phyloP scores from a whole-genome alignment of 306 rosid genomes.

The Dicorynia guianensis region DNA sequence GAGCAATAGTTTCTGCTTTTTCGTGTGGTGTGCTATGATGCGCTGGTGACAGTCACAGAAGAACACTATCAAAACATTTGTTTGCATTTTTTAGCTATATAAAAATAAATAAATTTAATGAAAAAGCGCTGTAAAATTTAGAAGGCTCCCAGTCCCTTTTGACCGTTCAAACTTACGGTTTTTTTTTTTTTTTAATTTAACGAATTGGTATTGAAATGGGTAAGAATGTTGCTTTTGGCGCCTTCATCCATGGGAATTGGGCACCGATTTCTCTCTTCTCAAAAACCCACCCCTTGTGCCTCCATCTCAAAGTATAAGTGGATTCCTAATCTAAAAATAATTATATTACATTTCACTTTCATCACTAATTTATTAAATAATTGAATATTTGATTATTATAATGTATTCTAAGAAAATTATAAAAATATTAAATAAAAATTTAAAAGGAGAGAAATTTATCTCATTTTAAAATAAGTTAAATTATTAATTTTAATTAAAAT shows the following conservation, averaged over 20 bases:
- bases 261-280: neutral
- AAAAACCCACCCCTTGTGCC: neutral
- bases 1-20: constrained; percentile 45
- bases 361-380: no score
- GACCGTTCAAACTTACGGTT: constrained; percentile 57
- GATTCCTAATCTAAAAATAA: no score
- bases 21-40: constrained; percentile 55
- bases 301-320: no score
- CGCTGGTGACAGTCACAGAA: constrained; percentile 69
- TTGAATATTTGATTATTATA: no score
- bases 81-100: neutral
- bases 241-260: neutral
- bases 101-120: neutral
- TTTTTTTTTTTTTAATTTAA: neutral
- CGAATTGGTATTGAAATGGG: constrained; percentile 33
- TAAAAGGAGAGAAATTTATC: no score
- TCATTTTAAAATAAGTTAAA: no score
- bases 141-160: constrained; percentile 40
- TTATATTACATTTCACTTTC: no score
- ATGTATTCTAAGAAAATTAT: no score
- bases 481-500: no score
- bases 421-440: no score
- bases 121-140: neutral
- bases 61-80: constrained; percentile 37
- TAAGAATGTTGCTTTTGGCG: constrained; percentile 21